Base-by-base conservation (phyloP, 2,329 filamentous ascomycete genomes). In the Monilinia laxa region DNA sequence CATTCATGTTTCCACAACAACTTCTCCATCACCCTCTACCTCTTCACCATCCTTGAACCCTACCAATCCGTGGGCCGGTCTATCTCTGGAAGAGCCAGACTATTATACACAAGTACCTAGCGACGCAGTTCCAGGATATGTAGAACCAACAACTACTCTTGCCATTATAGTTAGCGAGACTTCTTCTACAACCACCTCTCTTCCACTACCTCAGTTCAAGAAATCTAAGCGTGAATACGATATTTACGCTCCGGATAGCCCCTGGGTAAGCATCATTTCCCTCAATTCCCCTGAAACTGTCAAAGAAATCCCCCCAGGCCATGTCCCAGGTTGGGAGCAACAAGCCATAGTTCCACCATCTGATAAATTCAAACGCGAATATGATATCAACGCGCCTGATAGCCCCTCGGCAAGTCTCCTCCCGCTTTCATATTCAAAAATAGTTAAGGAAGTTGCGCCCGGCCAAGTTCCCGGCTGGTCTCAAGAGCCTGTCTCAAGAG, bases 291-390 rank as follows among this genome's bases (percentile, higher is more conserved):
- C 56, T n/a, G 25, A 59, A 7, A 59, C 35, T 2, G 2, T 59
- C 7, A 59, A 59, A 6, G 56, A 59, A 35, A 40, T 59, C 25
- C 40, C 28, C 11, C 25, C 25, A 4, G 56, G 42, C 4, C 56
- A 59, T 31, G 56, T 47, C 14, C 56, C 56, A 18, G 56, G 56
- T 14, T 59, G 56, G 56, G 56, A 59, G 28, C 56, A 59, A 59
- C 56, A 49, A 20, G 40, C 56, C 16, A 58, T 58, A 58, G 56
- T 23, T 45, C 7, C 35, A 18, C 9, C 7, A 42, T 18, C 54
- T 10, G 10, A 12, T 42, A 57, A 20, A 28, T 5, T 28, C 2
- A 42, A 42, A 42, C 55, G 55, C 9, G 55, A 59, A 35, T 59
- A 59, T 12, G 1, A 59, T n/a, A 49, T 35, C 6, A 35, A 47